phyloP scores from a whole-genome alignment of 2,329 filamentous ascomycete genomes.

The Orbilia blumenaviensis region DNA sequence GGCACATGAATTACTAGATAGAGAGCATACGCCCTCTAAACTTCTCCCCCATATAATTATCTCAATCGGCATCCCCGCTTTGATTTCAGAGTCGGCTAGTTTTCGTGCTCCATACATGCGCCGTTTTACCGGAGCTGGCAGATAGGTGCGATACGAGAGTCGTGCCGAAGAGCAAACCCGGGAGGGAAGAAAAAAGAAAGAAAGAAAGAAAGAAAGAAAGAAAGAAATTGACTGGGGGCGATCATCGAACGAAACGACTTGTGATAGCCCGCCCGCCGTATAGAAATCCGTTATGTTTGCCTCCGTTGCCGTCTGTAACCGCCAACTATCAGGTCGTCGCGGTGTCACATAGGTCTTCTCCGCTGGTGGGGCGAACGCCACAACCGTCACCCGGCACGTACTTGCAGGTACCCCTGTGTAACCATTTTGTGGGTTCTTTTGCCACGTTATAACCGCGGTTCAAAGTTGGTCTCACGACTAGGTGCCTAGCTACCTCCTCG shows the following conservation, averaged over 20 bases:
- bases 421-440: not conserved
- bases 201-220: no score
- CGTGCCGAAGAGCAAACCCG: not conserved
- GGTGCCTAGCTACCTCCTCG: not conserved
- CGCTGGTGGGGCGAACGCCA: slow-evolving; percentile 17
- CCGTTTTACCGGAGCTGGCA: slow-evolving; percentile 1
- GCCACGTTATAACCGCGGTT: not conserved
- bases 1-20: not conserved
- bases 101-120: not conserved
- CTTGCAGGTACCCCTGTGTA: slow-evolving; percentile 14
- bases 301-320: slow-evolving; percentile 25
- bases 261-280: not conserved
- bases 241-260: not conserved
- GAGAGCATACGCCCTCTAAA: not conserved
- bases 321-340: slow-evolving; percentile 2
- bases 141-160: not conserved
- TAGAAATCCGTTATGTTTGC: no score
- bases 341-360: slow-evolving; percentile 15
- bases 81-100: not conserved
- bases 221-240: no score
- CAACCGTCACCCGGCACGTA: slow-evolving; percentile 8
- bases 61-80: not conserved
- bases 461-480: not conserved
- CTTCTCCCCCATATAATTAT: not conserved
- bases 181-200: no score